Conservation (phyloP, 768 basidiomycete genomes). For the Kwoniella dejecticola region DNA sequence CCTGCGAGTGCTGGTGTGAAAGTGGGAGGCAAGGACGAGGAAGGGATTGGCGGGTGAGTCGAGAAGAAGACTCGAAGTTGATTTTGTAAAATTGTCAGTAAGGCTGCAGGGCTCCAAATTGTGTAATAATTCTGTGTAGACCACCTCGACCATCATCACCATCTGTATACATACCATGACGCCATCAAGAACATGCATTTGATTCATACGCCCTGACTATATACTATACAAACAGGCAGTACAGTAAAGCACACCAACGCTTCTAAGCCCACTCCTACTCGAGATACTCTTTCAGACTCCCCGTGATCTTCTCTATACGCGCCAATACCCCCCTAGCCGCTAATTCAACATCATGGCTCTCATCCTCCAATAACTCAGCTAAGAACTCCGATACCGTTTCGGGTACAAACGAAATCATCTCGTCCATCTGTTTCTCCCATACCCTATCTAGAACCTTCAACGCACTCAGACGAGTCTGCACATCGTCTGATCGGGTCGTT, state of each 20-base stretch:
- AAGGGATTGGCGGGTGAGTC: conserved; percentile 41
- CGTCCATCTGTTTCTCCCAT: conserved; percentile 76
- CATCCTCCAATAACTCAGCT: conserved; percentile 62
- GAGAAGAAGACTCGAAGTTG: too few relatives aligned
- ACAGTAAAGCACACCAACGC: too few relatives aligned
- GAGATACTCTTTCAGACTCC: conserved; percentile 51
- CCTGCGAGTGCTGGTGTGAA: conserved; percentile 45
- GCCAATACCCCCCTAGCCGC: conserved; percentile 60
- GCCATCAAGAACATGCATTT: too few relatives aligned
- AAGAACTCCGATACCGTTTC: conserved; percentile 60
- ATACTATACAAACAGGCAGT: too few relatives aligned
- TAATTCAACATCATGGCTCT: conserved; percentile 76
- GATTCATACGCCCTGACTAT: too few relatives aligned
- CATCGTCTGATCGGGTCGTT: conserved; percentile 83
- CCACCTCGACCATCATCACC: too few relatives aligned
- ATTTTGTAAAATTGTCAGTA: too few relatives aligned
- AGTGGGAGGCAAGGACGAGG: conserved; percentile 44
- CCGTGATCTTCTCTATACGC: conserved; percentile 52
- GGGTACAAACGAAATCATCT: conserved; percentile 81
- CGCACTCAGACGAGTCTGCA: conserved; percentile 68
- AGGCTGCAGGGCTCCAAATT: too few relatives aligned
- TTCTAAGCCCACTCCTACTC: conserved; percentile 28
- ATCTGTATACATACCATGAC: too few relatives aligned
- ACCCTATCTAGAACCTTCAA: conserved; percentile 69
- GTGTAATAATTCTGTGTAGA: too few relatives aligned